phyloP scores from a whole-genome alignment of 352 stramenopile species.

The Pythium oligandrum region DNA sequence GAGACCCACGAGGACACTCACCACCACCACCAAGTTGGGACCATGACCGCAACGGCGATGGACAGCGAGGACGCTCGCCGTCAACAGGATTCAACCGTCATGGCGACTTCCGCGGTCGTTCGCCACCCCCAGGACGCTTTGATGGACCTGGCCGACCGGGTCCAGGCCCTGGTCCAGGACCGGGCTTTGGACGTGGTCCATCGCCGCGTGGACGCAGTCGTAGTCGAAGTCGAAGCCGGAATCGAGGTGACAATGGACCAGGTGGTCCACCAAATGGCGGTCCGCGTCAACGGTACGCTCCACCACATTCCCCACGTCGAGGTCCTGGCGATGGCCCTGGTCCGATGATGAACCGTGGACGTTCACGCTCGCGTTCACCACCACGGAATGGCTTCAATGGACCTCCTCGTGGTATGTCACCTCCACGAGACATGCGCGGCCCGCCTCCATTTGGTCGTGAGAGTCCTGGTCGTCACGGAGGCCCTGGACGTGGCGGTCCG shows the following conservation, averaged over 20 bases:
- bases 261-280: not conserved
- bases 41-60: not conserved
- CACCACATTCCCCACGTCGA: not conserved
- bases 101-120: no score
- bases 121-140: no score
- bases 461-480: no score
- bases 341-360: no score
- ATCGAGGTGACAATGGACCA: not conserved
- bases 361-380: no score
- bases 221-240: not conserved
- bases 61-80: conserved; percentile 6
- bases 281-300: not conserved
- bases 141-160: conserved; percentile 1
- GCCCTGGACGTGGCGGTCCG: no score
- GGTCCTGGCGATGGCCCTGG: not conserved
- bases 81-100: not conserved
- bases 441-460: no score
- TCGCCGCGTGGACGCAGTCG: not conserved
- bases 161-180: not conserved
- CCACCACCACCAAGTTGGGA: conserved; percentile 1
- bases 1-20: conserved; percentile 1
- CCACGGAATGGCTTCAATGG: no score
- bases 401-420: no score
- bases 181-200: not conserved
- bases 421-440: no score